These are phyloP conservation scores for Choiromyces venosus DNA, from an alignment of 495 filamentous ascomycete genomes.

Conservation along the genomic window DNA sequence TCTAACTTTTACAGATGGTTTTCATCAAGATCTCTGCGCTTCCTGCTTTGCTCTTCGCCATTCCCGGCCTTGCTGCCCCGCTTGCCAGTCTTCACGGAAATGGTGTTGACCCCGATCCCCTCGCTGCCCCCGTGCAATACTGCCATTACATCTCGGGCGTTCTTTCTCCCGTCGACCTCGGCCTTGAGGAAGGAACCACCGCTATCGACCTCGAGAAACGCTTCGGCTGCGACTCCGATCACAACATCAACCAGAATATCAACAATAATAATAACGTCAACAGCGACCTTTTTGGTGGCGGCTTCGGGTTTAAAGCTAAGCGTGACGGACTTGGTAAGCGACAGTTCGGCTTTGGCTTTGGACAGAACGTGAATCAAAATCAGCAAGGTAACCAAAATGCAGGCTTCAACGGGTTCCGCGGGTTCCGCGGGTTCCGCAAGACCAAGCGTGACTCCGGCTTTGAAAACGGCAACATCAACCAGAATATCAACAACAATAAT, in stretches of 20 bases:
- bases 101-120: no score
- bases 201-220: not conserved
- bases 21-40: conserved; percentile 31
- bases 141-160: no score
- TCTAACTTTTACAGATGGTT: no score
- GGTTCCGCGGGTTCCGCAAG: no score
- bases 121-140: no score
- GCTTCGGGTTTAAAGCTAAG: not conserved
- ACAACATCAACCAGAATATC: not conserved
- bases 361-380: no score
- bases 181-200: not conserved
- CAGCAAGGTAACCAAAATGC: no score
- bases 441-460: not conserved
- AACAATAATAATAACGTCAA: conserved; percentile 4
- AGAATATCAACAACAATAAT: conserved; percentile 20
- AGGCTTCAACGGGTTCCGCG: no score
- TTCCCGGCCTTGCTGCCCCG: conserved; percentile 18
- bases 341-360: conserved; percentile 3
- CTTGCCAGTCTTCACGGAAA: no score
- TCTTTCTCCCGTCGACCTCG: no score
- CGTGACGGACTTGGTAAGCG: conserved; percentile 14
- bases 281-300: not conserved
- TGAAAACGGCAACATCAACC: conserved; percentile 24
- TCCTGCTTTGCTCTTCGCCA: conserved; percentile 27
- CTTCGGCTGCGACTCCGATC: not conserved